Conservation (phyloP, 495 filamentous ascomycete species). For the Filosporella fistucella region DNA sequence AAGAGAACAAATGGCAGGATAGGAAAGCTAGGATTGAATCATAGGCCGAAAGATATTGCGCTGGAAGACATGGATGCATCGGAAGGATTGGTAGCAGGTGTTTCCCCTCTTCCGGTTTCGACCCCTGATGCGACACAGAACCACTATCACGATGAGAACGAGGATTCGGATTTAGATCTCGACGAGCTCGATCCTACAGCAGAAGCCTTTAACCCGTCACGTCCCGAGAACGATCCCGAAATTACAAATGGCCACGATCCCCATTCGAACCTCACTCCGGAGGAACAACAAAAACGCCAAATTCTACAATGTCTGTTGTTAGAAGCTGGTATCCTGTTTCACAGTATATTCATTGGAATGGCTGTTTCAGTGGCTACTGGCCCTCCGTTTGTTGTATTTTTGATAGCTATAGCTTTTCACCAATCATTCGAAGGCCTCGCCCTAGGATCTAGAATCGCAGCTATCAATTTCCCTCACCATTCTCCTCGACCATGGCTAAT, state of each 20-base stretch:
- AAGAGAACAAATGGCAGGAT: slow-evolving; percentile 15
- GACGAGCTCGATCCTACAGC: slow-evolving; percentile 42
- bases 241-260: background rate
- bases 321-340: slow-evolving; percentile 82
- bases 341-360: slow-evolving; percentile 88
- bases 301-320: slow-evolving; percentile 76
- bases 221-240: slow-evolving; percentile 5
- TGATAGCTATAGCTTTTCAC: slow-evolving; percentile 79
- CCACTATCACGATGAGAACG: slow-evolving; percentile 27
- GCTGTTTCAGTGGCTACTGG: slow-evolving; percentile 79
- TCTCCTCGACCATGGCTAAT: slow-evolving; percentile 81
- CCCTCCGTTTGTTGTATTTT: slow-evolving; percentile 71
- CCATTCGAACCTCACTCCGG: slow-evolving; percentile 17
- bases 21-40: slow-evolving; percentile 23
- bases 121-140: slow-evolving; percentile 24
- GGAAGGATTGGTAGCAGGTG: slow-evolving; percentile 41
- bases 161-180: slow-evolving; percentile 46
- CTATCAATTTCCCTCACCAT: slow-evolving; percentile 52
- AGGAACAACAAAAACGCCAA: slow-evolving; percentile 52
- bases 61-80: slow-evolving; percentile 39
- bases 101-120: slow-evolving; percentile 41
- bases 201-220: slow-evolving; percentile 9
- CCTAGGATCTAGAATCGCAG: slow-evolving; percentile 68
- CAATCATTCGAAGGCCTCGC: slow-evolving; percentile 74
- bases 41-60: slow-evolving; percentile 34